phyloP scores from a whole-genome alignment of 495 filamentous ascomycete species.

The Aspergillus kassunensis region DNA sequence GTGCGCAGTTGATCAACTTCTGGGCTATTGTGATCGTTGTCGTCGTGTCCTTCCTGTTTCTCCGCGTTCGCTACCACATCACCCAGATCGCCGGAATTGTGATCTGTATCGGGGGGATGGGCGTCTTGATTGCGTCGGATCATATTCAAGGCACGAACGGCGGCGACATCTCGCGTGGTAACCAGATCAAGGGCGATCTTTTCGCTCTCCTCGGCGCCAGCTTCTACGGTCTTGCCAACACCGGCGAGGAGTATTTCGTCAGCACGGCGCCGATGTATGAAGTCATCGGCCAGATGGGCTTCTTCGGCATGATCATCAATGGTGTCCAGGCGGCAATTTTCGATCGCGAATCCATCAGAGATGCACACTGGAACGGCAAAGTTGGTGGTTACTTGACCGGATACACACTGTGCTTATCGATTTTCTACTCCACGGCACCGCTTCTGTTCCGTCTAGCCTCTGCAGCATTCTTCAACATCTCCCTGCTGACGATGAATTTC shows the following conservation, averaged over 20 bases:
- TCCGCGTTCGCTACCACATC: slow-evolving; percentile 82
- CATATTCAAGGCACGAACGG: slow-evolving; percentile 69
- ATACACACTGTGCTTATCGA: slow-evolving; percentile 73
- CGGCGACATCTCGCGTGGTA: slow-evolving; percentile 49
- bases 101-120: slow-evolving; percentile 89
- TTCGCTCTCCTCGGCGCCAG: slow-evolving; percentile 86
- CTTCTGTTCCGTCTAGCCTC: slow-evolving; percentile 81
- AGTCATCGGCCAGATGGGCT: slow-evolving; percentile 83
- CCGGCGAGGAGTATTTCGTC: slow-evolving; percentile 89
- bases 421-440: slow-evolving; percentile 87
- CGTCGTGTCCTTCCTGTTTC: slow-evolving; percentile 71
- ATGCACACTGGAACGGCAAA: slow-evolving; percentile 59
- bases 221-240: slow-evolving; percentile 88
- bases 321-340: slow-evolving; percentile 88
- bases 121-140: slow-evolving; percentile 81
- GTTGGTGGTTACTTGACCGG: slow-evolving; percentile 80
- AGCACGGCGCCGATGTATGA: slow-evolving; percentile 84
- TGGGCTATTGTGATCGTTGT: slow-evolving; percentile 97
- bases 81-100: slow-evolving; percentile 82
- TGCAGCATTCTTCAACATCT: slow-evolving; percentile 96
- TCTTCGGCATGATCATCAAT: slow-evolving; percentile 89
- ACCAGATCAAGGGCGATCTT: slow-evolving; percentile 86
- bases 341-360: slow-evolving; percentile 67
- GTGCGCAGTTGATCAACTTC: slow-evolving; percentile 95
- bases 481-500: slow-evolving; percentile 90